A percentile compares a stretch with the other conserved stretches of the same genome.
These are phyloP conservation scores for Globisporangium canariense DNA, from an alignment of 352 stramenopile genomes.

Conservation along the genomic window DNA sequence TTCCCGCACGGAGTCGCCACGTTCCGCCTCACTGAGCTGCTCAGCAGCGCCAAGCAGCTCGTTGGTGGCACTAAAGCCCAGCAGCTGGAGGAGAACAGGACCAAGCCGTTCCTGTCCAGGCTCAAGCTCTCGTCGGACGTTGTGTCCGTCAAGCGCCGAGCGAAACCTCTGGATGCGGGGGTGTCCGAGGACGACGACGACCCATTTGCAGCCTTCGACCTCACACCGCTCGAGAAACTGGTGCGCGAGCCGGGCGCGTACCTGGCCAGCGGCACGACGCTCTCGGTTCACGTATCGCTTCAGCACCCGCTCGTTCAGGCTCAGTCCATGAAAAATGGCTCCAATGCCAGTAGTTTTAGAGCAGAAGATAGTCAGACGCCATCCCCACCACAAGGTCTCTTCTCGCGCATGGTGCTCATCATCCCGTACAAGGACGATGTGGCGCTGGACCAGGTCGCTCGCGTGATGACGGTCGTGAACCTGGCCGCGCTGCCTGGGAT, in stretches of 20 bases:
- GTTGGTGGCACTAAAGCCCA: constrained; percentile 5
- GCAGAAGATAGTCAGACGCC: not conserved
- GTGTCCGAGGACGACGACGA: constrained; percentile 18
- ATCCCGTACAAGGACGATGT: constrained; percentile 76
- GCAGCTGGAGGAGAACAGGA: too few species aligned
- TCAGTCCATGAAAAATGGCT: not conserved
- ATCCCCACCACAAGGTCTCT: constrained; percentile 21
- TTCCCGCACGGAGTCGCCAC: constrained; percentile 54
- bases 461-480: constrained; percentile 70
- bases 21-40: constrained; percentile 63
- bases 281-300: constrained; percentile 43
- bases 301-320: constrained; percentile 29
- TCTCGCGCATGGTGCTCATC: constrained; percentile 78
- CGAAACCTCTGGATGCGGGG: constrained; percentile 36
- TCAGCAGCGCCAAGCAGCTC: constrained; percentile 27
- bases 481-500: constrained; percentile 37
- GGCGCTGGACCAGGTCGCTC: constrained; percentile 46
- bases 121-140: constrained; percentile 55
- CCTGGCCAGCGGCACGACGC: constrained; percentile 31
- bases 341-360: not conserved
- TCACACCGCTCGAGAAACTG: constrained; percentile 34
- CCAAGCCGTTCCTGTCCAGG: constrained; percentile 26
- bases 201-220: constrained; percentile 20
- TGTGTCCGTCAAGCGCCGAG: constrained; percentile 47
- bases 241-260: constrained; percentile 63